These are phyloP conservation scores for Nicotiana knightiana DNA, from an alignment of 257 asterid species.

Conservation along the genomic window DNA sequence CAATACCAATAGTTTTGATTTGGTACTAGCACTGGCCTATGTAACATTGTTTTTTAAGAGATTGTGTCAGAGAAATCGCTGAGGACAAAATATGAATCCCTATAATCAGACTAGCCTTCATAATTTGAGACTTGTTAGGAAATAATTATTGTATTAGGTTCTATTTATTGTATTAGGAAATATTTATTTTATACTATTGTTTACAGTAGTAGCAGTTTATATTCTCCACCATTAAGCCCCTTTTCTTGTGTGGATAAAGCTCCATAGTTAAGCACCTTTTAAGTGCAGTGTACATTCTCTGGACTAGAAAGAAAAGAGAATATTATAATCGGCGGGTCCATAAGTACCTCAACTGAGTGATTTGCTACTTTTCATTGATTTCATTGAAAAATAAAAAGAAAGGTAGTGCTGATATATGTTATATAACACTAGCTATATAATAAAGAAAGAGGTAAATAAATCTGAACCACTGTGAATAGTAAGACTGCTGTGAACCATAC, in stretches of 20 bases:
- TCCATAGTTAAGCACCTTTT: background rate
- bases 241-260: background rate
- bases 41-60: background rate
- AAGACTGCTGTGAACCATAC: no score
- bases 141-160: background rate
- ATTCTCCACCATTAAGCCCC: background rate
- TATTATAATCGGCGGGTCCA: background rate
- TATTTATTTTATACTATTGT: background rate
- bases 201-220: background rate
- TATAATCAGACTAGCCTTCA: background rate
- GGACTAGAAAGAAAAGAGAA: background rate
- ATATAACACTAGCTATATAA: no score
- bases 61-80: background rate
- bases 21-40: background rate
- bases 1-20: background rate
- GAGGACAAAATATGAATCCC: background rate
- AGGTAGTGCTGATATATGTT: background rate
- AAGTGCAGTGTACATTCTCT: background rate
- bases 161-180: background rate
- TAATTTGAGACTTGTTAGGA: background rate
- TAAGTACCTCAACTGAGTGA: background rate
- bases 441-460: no score
- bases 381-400: background rate
- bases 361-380: background rate
- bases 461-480: no score